Evolutionary conservation across 2,329 filamentous ascomycete species (phyloP).

Genomic region (Sarocladium strictum): DNA sequence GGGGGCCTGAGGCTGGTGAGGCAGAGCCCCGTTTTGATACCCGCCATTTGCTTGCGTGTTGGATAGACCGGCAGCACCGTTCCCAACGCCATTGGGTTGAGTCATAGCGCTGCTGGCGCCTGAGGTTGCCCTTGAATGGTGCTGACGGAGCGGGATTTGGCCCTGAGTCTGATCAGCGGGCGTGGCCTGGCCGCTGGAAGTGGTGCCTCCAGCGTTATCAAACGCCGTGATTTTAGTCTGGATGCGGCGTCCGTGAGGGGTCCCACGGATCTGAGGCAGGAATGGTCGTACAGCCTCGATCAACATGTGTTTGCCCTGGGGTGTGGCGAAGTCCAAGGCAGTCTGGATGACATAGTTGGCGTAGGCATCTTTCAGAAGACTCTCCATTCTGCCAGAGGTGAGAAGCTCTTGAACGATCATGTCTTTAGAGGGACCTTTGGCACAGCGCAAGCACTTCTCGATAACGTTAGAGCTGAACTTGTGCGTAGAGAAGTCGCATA

Average conservation of each 20-base stretch:
- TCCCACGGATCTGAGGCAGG: conserved; percentile 77
- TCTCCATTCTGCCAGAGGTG: conserved; percentile 69
- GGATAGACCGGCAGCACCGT: neutral
- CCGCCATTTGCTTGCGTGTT: conserved; percentile 14
- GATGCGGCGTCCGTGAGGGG: conserved; percentile 90
- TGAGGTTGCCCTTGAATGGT: conserved; percentile 18
- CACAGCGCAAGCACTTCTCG: conserved; percentile 89
- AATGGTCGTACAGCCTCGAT: conserved; percentile 83
- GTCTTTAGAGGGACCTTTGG: conserved; percentile 67
- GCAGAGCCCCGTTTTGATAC: neutral
- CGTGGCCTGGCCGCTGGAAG: conserved; percentile 43
- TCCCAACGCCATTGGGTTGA: neutral
- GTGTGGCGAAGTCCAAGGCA: conserved; percentile 78
- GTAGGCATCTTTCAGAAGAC: conserved; percentile 83
- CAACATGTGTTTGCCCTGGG: conserved; percentile 65
- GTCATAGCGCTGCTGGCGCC: conserved; percentile 9
- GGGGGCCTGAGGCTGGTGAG: neutral
- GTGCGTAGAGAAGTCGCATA: conserved; percentile 74
- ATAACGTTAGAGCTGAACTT: conserved; percentile 99
- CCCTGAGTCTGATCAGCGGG: conserved; percentile 48
- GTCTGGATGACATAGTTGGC: conserved; percentile 99
- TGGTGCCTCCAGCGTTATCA: conserved; percentile 40
- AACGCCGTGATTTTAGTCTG: conserved; percentile 74
- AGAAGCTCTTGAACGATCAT: conserved; percentile 81
- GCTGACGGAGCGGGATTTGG: conserved; percentile 45